phyloP scores from a whole-genome alignment of 768 basidiomycete genomes.

The Agaricus subrufescens region DNA sequence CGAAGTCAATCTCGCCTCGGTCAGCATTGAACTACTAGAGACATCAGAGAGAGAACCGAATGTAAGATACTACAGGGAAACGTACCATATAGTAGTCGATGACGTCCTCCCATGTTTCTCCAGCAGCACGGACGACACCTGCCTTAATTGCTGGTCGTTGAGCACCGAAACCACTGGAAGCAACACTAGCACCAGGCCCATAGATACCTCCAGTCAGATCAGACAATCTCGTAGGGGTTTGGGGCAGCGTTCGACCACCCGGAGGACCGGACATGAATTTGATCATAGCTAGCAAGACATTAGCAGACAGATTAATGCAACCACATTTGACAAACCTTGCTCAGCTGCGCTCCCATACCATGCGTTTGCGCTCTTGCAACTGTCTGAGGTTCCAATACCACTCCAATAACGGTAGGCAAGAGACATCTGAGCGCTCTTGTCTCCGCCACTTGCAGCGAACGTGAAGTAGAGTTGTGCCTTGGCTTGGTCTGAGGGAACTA shows the following conservation, averaged over 20 bases:
- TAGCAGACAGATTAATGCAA: not conserved
- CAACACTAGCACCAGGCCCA: slow-evolving; percentile 91
- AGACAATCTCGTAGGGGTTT: slow-evolving; percentile 76
- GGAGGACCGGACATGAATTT: slow-evolving; percentile 84
- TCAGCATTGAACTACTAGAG: slow-evolving; percentile 84
- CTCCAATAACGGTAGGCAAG: slow-evolving; percentile 94
- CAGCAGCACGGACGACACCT: slow-evolving; percentile 74
- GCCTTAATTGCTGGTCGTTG: slow-evolving; percentile 79
- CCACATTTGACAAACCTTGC: slow-evolving; percentile 45
- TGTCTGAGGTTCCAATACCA: slow-evolving; percentile 87
- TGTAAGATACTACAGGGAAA: slow-evolving; percentile 13
- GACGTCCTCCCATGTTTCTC: slow-evolving; percentile 92
- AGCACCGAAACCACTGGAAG: slow-evolving; percentile 76
- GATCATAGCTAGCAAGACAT: slow-evolving; percentile 57
- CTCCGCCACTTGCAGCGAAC: slow-evolving; percentile 85
- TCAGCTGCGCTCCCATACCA: slow-evolving; percentile 93
- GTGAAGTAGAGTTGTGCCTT: slow-evolving; percentile 91
- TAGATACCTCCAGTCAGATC: slow-evolving; percentile 92
- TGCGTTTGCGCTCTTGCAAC: slow-evolving; percentile 74
- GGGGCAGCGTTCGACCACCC: slow-evolving; percentile 82
- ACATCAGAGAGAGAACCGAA: not conserved
- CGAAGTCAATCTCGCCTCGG: slow-evolving; percentile 83
- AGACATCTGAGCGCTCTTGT: slow-evolving; percentile 88
- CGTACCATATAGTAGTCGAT: slow-evolving; percentile 84
- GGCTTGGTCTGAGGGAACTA: slow-evolving; percentile 64